phyloP scores from a whole-genome alignment of 2,329 filamentous ascomycete genomes.

The Ascochyta clinopodiicola region DNA sequence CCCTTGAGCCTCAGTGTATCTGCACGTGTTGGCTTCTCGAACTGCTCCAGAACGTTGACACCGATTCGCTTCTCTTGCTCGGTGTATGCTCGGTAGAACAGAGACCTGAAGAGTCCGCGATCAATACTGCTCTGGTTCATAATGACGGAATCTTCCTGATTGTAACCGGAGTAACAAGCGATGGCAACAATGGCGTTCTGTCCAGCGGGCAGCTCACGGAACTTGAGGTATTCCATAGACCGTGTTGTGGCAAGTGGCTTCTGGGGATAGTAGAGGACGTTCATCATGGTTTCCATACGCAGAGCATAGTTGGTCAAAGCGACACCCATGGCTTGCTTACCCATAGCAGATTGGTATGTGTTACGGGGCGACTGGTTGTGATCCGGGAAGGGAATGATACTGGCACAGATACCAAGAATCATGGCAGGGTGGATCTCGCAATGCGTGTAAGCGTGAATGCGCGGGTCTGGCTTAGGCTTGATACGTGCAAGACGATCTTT shows the following conservation, averaged over 20 bases:
- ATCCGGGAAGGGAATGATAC: conserved; percentile 99
- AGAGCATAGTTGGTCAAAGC: conserved; percentile 96
- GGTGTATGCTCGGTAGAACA: conserved; percentile 97
- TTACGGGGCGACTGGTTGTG: conserved; percentile 99
- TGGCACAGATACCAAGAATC: conserved; percentile 97
- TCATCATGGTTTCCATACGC: conserved; percentile 99
- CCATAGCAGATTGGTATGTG: conserved; percentile 99
- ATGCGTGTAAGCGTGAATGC: conserved; percentile 92
- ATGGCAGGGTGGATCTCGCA: conserved; percentile 99
- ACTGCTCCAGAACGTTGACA: conserved; percentile 88
- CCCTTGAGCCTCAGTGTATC: conserved; percentile 93
- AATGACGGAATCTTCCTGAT: conserved; percentile 99
- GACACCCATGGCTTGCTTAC: conserved; percentile 99
- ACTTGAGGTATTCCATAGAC: conserved; percentile 98
- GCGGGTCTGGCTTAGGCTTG: conserved; percentile 85
- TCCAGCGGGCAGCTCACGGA: conserved; percentile 93
- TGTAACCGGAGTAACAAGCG: conserved; percentile 96
- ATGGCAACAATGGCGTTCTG: conserved; percentile 99
- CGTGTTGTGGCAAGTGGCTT: conserved; percentile 95
- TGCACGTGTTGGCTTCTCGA: conserved; percentile 89
- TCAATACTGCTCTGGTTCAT: conserved; percentile 99
- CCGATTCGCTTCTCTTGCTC: conserved; percentile 97
- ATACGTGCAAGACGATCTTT: conserved; percentile 83
- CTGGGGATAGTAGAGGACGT: conserved; percentile 98
- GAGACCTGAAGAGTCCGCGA: conserved; percentile 92